Evolutionary conservation across 345 rosid species (phyloP).

Genomic region (Salix caprea): DNA sequence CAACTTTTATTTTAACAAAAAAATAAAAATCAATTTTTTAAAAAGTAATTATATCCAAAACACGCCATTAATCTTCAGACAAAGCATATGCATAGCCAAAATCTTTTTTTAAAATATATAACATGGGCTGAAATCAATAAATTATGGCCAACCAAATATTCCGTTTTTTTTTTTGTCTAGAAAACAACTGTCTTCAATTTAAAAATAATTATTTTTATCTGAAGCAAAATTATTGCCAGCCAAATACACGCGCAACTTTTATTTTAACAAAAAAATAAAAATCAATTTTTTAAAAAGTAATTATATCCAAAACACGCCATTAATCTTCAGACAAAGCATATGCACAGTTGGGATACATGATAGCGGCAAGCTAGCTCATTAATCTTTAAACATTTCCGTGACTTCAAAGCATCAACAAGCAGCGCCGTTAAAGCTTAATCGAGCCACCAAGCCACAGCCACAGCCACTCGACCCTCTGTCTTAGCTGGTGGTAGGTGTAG

Average conservation of each 20-base stretch:
- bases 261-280: background rate
- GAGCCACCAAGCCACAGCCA: background rate
- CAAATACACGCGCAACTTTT: background rate
- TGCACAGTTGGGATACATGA: no score
- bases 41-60: background rate
- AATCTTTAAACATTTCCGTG: background rate
- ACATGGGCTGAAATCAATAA: no score
- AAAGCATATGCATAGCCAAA: no score
- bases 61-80: background rate
- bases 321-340: background rate
- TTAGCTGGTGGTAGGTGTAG: background rate
- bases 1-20: background rate
- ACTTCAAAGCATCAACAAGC: slow-evolving; percentile 1
- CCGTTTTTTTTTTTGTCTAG: no score
- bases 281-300: background rate
- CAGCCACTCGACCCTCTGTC: background rate
- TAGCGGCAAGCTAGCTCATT: no score
- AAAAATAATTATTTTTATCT: no score
- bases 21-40: background rate
- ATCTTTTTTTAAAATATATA: no score
- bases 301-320: no score
- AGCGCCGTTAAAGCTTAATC: background rate
- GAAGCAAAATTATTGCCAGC: no score
- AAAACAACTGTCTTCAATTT: no score
- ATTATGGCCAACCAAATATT: no score